Percentiles rank a stretch among this genome's conserved stretches.
These are phyloP conservation scores for Camellia lanceoleosa DNA, from an alignment of 148 eudicot genomes.

Conservation along the genomic window DNA sequence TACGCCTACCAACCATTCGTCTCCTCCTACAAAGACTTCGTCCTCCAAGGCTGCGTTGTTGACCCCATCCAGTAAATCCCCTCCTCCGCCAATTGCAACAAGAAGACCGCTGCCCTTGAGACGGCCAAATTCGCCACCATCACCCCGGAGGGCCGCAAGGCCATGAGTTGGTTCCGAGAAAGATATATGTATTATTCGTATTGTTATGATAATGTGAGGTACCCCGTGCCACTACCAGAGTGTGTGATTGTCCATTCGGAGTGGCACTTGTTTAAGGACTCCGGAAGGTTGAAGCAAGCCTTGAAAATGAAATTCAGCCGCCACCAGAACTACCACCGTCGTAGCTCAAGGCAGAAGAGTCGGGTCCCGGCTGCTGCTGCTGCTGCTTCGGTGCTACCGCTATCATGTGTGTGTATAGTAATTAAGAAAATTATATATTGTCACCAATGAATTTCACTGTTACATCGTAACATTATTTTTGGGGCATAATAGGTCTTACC, in stretches of 20 bases:
- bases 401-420: not conserved
- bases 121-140: constrained; percentile 46
- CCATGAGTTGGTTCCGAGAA: constrained; percentile 72
- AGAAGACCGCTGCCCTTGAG: constrained; percentile 28
- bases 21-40: constrained; percentile 74
- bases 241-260: constrained; percentile 61
- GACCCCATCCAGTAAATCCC: constrained; percentile 60
- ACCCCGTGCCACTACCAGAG: constrained; percentile 72
- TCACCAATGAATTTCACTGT: too few relatives aligned
- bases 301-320: constrained; percentile 43
- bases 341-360: constrained; percentile 20
- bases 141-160: constrained; percentile 39
- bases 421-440: too few relatives aligned
- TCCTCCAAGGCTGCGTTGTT: constrained; percentile 70
- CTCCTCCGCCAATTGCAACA: constrained; percentile 43
- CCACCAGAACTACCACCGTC: constrained; percentile 29
- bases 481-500: too few relatives aligned
- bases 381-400: constrained; percentile 1
- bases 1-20: constrained; percentile 77
- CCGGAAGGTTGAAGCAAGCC: constrained; percentile 44
- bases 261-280: constrained; percentile 54
- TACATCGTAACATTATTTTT: too few relatives aligned
- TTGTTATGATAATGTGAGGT: constrained; percentile 57
- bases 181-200: constrained; percentile 78
- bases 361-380: constrained; percentile 19